phyloP scores from a whole-genome alignment of 805 yeast genomes.

The Groenewaldozyma salmanticensis region DNA sequence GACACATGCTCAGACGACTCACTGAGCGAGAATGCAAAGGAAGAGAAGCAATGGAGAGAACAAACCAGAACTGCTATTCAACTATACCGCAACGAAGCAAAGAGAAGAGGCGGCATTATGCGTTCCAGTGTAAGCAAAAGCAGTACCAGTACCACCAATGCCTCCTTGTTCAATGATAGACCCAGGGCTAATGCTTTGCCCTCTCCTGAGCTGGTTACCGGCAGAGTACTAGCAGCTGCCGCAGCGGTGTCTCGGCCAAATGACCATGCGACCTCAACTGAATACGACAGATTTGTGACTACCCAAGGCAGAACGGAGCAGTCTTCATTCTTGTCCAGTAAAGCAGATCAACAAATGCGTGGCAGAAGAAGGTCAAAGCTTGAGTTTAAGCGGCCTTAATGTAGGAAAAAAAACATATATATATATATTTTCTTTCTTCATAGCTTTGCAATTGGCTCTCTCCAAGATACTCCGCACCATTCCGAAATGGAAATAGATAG shows the following conservation, averaged over 20 bases:
- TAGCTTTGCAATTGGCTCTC: constrained; percentile 44
- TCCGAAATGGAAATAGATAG: constrained; percentile 55
- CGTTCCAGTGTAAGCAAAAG: background rate
- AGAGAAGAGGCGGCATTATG: background rate
- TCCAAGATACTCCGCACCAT: constrained; percentile 69
- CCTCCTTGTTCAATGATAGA: background rate
- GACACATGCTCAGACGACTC: constrained; percentile 3
- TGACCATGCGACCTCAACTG: background rate
- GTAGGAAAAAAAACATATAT: background rate
- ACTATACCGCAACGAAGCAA: constrained; percentile 2
- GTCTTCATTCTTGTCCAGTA: too few relatives aligned
- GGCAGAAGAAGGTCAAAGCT: too few relatives aligned
- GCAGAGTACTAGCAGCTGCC: background rate
- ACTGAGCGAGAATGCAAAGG: background rate
- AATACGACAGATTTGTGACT: background rate
- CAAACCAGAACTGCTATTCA: constrained; percentile 1
- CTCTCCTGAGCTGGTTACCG: background rate
- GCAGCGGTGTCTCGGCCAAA: background rate
- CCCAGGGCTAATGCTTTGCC: background rate
- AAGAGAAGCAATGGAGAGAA: constrained; percentile 4
- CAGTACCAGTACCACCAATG: background rate
- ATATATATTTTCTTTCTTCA: constrained; percentile 16
- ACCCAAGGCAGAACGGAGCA: background rate
- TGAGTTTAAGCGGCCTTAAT: too few relatives aligned
- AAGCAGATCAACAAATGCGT: too few relatives aligned